Evolutionary conservation across 2,329 filamentous ascomycete genomes (phyloP).

Genomic region (Stachybotrys echinatus): DNA sequence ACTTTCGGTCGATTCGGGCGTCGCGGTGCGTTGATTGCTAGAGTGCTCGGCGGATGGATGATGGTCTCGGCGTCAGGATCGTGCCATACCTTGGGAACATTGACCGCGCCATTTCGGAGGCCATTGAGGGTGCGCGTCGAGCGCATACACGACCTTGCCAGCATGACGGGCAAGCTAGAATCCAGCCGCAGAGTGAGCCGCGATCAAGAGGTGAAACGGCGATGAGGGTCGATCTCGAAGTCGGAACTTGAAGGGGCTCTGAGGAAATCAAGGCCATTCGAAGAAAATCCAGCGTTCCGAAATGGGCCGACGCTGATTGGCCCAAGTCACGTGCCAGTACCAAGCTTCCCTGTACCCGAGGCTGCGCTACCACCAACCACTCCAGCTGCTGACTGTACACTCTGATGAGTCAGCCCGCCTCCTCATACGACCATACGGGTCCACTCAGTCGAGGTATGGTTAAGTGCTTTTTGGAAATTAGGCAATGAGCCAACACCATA

Average conservation of each 20-base stretch:
- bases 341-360: neutral
- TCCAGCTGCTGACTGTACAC: too few relatives aligned
- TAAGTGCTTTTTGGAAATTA: too few relatives aligned
- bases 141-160: conserved; percentile 88
- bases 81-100: conserved; percentile 67
- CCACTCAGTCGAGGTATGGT: too few relatives aligned
- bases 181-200: conserved; percentile 29
- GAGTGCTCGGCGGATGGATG: conserved; percentile 28
- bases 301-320: conserved; percentile 39
- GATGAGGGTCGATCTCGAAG: conserved; percentile 31
- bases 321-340: conserved; percentile 25
- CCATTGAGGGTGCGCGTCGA: conserved; percentile 79
- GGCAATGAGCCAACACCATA: neutral
- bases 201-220: conserved; percentile 27
- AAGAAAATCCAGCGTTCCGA: conserved; percentile 39
- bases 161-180: conserved; percentile 63
- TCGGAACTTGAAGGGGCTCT: conserved; percentile 33
- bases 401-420: neutral
- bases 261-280: conserved; percentile 29
- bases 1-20: conserved; percentile 13
- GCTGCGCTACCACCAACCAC: neutral
- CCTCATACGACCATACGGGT: too few relatives aligned
- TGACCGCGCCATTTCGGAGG: conserved; percentile 67
- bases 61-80: conserved; percentile 11
- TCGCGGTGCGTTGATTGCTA: conserved; percentile 12